Conservation (phyloP, 257 asterid genomes). For the Penstemon barbatus region DNA sequence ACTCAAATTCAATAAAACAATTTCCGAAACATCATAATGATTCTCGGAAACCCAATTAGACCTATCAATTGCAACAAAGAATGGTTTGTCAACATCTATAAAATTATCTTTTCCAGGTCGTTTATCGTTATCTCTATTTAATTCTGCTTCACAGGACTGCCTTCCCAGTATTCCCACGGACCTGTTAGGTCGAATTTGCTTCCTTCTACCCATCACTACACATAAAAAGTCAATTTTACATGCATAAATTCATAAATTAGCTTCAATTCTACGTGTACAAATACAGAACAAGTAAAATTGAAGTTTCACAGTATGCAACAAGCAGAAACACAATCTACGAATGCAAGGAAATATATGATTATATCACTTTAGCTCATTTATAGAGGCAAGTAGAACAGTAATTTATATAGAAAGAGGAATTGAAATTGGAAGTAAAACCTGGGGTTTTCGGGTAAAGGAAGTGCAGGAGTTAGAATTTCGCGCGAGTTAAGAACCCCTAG, state of each 20-base stretch:
- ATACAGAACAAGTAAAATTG: too few species aligned
- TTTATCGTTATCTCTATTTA: conserved; percentile 27
- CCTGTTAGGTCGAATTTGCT: conserved; percentile 76
- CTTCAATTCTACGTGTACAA: neutral
- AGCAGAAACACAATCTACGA: too few species aligned
- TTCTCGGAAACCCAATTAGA: conserved; percentile 59
- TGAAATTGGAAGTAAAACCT: too few species aligned
- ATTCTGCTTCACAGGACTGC: conserved; percentile 34
- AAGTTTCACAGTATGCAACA: too few species aligned
- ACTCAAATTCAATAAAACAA: conserved; percentile 61
- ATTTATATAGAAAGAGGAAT: too few species aligned
- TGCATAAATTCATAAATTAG: neutral
- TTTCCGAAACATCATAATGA: conserved; percentile 76
- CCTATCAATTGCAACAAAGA: conserved; percentile 59
- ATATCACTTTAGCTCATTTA: too few species aligned
- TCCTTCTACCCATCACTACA: conserved; percentile 78
- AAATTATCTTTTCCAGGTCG: conserved; percentile 28
- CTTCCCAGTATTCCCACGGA: conserved; percentile 49
- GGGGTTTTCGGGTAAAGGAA: too few species aligned
- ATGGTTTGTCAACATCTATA: conserved; percentile 41
- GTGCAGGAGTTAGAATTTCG: too few species aligned
- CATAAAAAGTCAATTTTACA: neutral
- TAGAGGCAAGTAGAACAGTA: too few species aligned
- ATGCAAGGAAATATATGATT: too few species aligned
- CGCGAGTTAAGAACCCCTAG: too few species aligned